These are phyloP conservation scores for Chlamydomonas applanata DNA, from an alignment of 139 green algal species.

Conservation along the genomic window DNA sequence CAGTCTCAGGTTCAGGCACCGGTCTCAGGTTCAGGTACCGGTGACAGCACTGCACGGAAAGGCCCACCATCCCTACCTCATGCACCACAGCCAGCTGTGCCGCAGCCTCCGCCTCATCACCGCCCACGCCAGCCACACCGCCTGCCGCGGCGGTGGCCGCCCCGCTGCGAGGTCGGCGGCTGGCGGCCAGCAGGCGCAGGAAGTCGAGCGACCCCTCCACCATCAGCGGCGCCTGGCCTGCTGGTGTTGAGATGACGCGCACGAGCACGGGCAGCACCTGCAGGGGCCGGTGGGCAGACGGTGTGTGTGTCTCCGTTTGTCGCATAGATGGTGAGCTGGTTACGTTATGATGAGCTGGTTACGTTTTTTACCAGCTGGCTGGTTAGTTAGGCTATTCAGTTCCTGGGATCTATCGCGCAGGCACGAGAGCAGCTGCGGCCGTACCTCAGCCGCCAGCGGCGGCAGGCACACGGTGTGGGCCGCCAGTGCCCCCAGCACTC, in stretches of 20 bases:
- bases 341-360: not conserved
- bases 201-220: slow-evolving; percentile 29
- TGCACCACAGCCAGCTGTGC: not conserved
- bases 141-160: not conserved
- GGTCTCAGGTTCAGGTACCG: too few relatives aligned
- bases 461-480: slow-evolving; percentile 10
- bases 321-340: not conserved
- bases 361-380: not conserved
- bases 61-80: not conserved
- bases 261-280: slow-evolving; percentile 21
- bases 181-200: slow-evolving; percentile 18
- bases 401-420: too few relatives aligned
- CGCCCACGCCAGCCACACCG: too few relatives aligned
- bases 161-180: too few relatives aligned
- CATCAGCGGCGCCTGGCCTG: slow-evolving; percentile 18
- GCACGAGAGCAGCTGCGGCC: too few relatives aligned
- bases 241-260: not conserved
- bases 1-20: too few relatives aligned
- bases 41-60: not conserved
- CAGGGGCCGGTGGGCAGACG: not conserved
- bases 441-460: slow-evolving; percentile 25
- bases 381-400: too few relatives aligned
- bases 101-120: not conserved
- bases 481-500: slow-evolving; percentile 27
- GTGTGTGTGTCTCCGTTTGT: not conserved